Evolutionary conservation across 179 eudicot species (phyloP).

Genomic region (Drosera spatulata): DNA sequence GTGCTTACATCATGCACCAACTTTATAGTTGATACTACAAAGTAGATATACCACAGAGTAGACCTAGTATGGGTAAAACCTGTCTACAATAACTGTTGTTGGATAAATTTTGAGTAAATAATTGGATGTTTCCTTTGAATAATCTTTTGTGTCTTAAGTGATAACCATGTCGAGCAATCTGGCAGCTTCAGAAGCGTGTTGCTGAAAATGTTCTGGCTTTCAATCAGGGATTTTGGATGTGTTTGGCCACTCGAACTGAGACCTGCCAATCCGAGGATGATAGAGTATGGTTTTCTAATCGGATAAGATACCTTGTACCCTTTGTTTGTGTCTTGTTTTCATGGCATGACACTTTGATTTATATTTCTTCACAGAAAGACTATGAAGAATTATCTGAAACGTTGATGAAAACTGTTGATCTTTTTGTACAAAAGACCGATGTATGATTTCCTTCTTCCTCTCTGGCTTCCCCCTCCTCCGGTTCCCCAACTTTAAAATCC

Average conservation of each 20-base stretch:
- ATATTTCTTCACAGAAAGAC: slow-evolving; percentile 57
- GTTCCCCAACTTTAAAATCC: not conserved
- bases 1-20: no score
- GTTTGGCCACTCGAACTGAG: slow-evolving; percentile 89
- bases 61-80: no score
- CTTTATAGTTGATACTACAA: no score
- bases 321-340: not conserved
- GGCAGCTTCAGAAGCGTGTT: slow-evolving; percentile 78
- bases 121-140: not conserved
- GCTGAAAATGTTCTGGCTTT: slow-evolving; percentile 90
- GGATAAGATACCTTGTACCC: slow-evolving; percentile 7
- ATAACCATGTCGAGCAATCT: not conserved
- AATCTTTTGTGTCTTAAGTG: not conserved
- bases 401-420: slow-evolving; percentile 85
- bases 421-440: slow-evolving; percentile 74
- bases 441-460: slow-evolving; percentile 19
- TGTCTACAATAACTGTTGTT: no score
- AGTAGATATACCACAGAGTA: no score
- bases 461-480: slow-evolving; percentile 4
- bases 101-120: no score
- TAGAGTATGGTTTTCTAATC: slow-evolving; percentile 51
- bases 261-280: slow-evolving; percentile 98
- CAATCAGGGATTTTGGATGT: slow-evolving; percentile 94
- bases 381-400: slow-evolving; percentile 84
- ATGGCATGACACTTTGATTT: not conserved